phyloP scores from a whole-genome alignment of 495 filamentous ascomycete species.

The Trichoderma erinaceum region DNA sequence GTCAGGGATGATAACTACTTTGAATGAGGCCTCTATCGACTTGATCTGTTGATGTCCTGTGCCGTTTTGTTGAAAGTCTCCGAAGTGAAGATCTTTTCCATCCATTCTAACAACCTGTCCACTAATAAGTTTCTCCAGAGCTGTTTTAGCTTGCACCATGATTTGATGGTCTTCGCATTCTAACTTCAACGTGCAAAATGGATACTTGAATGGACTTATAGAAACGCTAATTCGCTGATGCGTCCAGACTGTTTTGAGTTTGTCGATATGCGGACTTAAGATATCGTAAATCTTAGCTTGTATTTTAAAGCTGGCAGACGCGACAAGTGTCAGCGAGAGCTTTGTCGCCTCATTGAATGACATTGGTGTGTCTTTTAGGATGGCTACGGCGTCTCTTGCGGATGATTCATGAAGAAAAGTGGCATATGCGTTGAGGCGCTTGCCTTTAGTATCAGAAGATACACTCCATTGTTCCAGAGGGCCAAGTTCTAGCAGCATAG shows the following conservation, averaged over 20 bases:
- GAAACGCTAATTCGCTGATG: not conserved
- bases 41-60: slow-evolving; percentile 19
- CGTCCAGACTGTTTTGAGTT: not conserved
- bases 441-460: not conserved
- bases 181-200: not conserved
- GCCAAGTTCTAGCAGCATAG: not conserved
- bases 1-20: slow-evolving; percentile 31
- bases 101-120: slow-evolving; percentile 21
- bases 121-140: slow-evolving; percentile 27
- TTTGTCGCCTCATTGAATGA: not conserved
- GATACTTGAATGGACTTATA: not conserved
- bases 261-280: not conserved
- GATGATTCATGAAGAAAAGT: not conserved
- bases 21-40: slow-evolving; percentile 18
- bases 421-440: not conserved
- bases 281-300: not conserved
- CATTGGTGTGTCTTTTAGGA: not conserved
- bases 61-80: slow-evolving; percentile 22
- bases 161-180: slow-evolving; percentile 25
- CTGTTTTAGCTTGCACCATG: slow-evolving; percentile 33
- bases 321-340: not conserved
- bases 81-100: slow-evolving; percentile 26
- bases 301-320: not conserved
- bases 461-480: not conserved
- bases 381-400: not conserved